phyloP scores from a whole-genome alignment of 495 filamentous ascomycete species.

The Penicillium turbatum region DNA sequence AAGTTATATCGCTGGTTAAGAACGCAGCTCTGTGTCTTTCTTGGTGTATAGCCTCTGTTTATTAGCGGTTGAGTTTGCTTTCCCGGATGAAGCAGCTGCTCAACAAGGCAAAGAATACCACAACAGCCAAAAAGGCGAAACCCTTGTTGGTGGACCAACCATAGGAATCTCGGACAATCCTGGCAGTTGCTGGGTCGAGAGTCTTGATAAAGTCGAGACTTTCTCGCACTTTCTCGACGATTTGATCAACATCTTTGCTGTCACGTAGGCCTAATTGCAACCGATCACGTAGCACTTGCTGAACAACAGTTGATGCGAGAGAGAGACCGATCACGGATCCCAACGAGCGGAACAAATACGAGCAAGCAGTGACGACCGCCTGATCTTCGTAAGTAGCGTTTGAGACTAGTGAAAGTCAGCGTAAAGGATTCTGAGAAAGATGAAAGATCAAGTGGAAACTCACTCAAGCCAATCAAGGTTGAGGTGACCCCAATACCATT shows the following conservation, averaged over 20 bases:
- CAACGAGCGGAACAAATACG: conserved; percentile 79
- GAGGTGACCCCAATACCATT: conserved; percentile 70
- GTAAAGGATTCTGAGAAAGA: not conserved
- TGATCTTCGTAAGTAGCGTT: conserved; percentile 65
- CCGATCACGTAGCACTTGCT: conserved; percentile 60
- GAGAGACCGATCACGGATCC: conserved; percentile 75
- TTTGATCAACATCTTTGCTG: conserved; percentile 60
- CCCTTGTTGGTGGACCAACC: conserved; percentile 48
- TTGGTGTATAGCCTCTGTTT: not conserved
- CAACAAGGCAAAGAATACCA: conserved; percentile 45
- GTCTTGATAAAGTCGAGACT: conserved; percentile 67
- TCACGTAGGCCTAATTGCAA: conserved; percentile 51
- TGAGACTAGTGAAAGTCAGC: conserved; percentile 48
- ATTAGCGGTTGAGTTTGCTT: conserved; percentile 35
- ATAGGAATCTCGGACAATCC: conserved; percentile 67
- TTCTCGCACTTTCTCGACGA: conserved; percentile 68
- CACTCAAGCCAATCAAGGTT: conserved; percentile 59
- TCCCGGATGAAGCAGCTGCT: conserved; percentile 45
- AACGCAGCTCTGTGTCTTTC: not conserved
- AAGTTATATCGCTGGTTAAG: not conserved
- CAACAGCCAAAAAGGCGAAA: conserved; percentile 41
- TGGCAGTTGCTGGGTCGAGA: conserved; percentile 57
- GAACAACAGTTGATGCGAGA: conserved; percentile 65
- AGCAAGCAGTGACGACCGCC: conserved; percentile 77
- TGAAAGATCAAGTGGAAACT: conserved; percentile 20